These are phyloP conservation scores for Alectoria sarmentosa DNA, from an alignment of 495 filamentous ascomycete genomes.

Conservation along the genomic window DNA sequence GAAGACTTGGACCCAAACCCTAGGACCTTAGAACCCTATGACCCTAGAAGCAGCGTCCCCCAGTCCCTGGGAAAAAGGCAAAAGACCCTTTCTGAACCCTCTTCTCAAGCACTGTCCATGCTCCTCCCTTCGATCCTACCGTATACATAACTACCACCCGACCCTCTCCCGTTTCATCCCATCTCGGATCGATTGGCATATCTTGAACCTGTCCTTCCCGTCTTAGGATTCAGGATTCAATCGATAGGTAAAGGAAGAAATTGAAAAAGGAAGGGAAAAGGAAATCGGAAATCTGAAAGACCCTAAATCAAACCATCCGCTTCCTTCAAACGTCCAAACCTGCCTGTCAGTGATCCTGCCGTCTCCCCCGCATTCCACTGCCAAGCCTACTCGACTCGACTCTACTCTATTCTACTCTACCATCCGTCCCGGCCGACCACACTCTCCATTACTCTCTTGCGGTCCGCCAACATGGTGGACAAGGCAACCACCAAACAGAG, in stretches of 20 bases:
- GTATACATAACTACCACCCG: constrained; percentile 10
- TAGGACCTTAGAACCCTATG: neutral
- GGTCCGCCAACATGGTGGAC: constrained; percentile 17
- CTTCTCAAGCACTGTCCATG: neutral
- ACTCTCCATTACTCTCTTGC: neutral
- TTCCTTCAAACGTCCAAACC: neutral
- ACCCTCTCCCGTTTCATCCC: constrained; percentile 3
- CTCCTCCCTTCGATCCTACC: constrained; percentile 2
- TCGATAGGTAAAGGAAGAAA: too few species aligned
- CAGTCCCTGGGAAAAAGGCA: neutral
- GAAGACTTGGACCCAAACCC: too few species aligned
- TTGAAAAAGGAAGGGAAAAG: too few species aligned
- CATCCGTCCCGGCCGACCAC: neutral
- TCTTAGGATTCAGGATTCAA: too few species aligned
- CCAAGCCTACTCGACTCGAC: constrained; percentile 4
- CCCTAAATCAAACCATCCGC: neutral
- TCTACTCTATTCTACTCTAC: neutral
- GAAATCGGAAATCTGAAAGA: too few species aligned
- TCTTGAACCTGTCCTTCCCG: neutral
- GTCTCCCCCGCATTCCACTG: neutral
- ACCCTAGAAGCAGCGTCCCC: neutral
- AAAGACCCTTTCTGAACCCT: neutral
- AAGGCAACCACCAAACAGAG: constrained; percentile 15
- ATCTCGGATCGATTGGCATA: constrained; percentile 17
- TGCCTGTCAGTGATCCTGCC: neutral